Evolutionary conservation across 2,329 filamentous ascomycete species (phyloP).

Genomic region (Botryotinia narcissicola): DNA sequence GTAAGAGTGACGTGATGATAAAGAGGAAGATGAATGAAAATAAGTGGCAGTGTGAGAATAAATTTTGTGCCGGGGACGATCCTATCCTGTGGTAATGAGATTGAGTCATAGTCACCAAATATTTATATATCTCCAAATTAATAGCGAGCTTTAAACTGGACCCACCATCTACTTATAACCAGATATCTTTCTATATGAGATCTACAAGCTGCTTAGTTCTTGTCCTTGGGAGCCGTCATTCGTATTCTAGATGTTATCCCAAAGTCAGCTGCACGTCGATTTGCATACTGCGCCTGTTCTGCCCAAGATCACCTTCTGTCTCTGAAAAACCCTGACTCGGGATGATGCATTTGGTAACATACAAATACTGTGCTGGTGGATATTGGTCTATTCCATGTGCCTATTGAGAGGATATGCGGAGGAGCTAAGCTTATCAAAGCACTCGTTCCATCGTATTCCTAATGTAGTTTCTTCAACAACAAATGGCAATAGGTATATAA

Average conservation of each 20-base stretch:
- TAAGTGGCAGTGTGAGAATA: neutral
- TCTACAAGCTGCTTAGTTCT: neutral
- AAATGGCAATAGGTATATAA: too few relatives aligned
- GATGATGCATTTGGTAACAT: too few relatives aligned
- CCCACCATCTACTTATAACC: neutral
- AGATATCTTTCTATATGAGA: neutral
- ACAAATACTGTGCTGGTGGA: too few relatives aligned
- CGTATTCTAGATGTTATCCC: neutral
- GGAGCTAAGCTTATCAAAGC: too few relatives aligned
- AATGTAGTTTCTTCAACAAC: too few relatives aligned
- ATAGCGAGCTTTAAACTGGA: rapidly evolving
- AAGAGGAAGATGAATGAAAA: rapidly evolving
- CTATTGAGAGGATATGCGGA: too few relatives aligned
- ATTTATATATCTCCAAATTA: neutral
- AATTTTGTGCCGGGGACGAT: neutral
- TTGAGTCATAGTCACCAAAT: neutral
- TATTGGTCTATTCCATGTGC: too few relatives aligned
- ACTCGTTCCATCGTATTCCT: too few relatives aligned
- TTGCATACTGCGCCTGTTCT: neutral
- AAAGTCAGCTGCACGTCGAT: neutral
- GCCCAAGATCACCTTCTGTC: neutral
- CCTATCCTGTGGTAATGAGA: neutral
- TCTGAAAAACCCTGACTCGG: neutral
- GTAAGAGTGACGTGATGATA: neutral
- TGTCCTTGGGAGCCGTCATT: neutral